Evolutionary conservation across 73 alveolate species (phyloP), one percentile per base, ranked within the genome.

Genomic region (Effrenium voratum): DNA sequence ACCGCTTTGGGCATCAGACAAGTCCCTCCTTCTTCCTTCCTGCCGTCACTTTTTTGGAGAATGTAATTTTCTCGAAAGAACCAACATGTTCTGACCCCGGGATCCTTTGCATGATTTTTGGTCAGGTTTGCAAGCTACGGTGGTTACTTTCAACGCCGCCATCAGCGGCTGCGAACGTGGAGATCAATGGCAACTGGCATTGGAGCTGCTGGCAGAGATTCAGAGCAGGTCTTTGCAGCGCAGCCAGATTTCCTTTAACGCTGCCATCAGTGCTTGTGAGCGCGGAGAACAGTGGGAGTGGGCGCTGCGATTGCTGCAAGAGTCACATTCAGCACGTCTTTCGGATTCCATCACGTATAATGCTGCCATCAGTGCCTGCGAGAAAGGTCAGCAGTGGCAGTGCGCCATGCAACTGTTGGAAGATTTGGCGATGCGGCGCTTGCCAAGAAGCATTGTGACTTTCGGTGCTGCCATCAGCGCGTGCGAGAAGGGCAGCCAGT

Each of bases 181-280:
- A n/a, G n/a, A n/a, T n/a, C n/a, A n/a, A n/a, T n/a, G 90, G 90
- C 90, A 79, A 28, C 40, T 79, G 45, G 90, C 90, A 1, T n/a
- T 79, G 68, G 66, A 79, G 44, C 66, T 79, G 46, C 4, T 79
- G 90, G n/a, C 3, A 26, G 72, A 57, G 72, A 22, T 57, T n/a
- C n/a, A 57, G n/a, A 57, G 72, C n/a, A 57, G 72, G 28, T 1
- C 3, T n/a, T n/a, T 57, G 0, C n/a, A 22, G 72, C 72, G 16
- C 0, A 30, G 72, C 0, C 72, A 57, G n/a, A 57, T 57, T 57
- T 57, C 28, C 3, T 57, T 0, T 22, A 57, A 57, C 16, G 1
- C 16, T 57, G 16, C 28, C 68, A 55, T 57, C 72, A 12, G 68
- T 15, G 16, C 72, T 57, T 57, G 72, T 57, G 16, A 55, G 30